phyloP scores from a whole-genome alignment of 2,329 filamentous ascomycete species.

The Paradendryphiella salina region DNA sequence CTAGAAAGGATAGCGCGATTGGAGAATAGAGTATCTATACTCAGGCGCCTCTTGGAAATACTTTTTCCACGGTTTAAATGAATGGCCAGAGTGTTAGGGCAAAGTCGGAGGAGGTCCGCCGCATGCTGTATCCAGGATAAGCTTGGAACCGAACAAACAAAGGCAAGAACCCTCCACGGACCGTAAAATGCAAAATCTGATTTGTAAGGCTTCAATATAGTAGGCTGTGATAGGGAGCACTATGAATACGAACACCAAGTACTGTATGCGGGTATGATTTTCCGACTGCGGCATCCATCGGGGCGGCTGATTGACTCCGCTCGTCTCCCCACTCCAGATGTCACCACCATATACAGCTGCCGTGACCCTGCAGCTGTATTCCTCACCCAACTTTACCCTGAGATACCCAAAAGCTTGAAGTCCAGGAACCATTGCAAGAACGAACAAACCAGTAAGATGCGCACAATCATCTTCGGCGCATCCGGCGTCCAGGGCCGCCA shows the following conservation, averaged over 20 bases:
- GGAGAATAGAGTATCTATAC: no score
- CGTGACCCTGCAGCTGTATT: background rate
- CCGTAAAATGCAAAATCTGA: background rate
- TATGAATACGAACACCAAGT: background rate
- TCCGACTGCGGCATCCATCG: background rate
- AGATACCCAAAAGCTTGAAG: background rate
- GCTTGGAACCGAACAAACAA: no score
- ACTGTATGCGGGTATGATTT: background rate
- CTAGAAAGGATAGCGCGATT: no score
- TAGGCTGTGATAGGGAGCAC: background rate
- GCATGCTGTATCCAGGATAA: no score
- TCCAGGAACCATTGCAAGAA: background rate
- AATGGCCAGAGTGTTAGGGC: no score
- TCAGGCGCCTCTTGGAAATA: no score
- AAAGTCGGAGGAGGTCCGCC: no score
- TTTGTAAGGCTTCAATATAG: background rate
- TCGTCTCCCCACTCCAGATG: background rate
- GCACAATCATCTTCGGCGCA: slow-evolving; percentile 36
- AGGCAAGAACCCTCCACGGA: background rate
- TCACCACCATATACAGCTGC: background rate
- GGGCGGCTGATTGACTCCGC: background rate
- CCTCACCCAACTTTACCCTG: background rate
- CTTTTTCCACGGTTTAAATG: no score
- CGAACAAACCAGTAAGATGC: slow-evolving; percentile 17
- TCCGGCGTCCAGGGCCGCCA: slow-evolving; percentile 38